Conservation (phyloP, 139 green algal genomes). For the Closterium sp. region DNA sequence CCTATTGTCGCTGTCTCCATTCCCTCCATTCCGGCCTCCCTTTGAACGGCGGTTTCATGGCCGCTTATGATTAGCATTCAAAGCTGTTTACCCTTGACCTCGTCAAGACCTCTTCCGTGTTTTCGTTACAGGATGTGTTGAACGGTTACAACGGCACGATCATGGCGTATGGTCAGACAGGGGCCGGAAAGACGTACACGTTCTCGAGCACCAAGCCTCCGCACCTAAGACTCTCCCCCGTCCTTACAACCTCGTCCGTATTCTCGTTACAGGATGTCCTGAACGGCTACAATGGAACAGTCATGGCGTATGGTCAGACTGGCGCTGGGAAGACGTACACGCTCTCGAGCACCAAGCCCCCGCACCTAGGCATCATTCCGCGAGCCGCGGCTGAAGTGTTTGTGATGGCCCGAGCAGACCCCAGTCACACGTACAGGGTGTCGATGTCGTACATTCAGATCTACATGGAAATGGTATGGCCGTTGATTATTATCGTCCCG, state of each 20-base stretch:
- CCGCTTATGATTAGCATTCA: no score
- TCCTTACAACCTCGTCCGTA: no score
- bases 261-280: no score
- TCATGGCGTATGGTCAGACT: constrained; percentile 81
- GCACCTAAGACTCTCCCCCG: no score
- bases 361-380: constrained; percentile 74
- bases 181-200: constrained; percentile 80
- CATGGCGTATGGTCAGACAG: constrained; percentile 79
- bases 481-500: no score
- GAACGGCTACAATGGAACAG: constrained; percentile 71
- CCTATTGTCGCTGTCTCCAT: background rate
- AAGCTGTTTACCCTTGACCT: no score
- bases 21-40: no score
- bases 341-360: constrained; percentile 59
- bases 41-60: no score
- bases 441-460: constrained; percentile 84
- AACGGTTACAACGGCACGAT: constrained; percentile 75
- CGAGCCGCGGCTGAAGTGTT: constrained; percentile 73
- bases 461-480: constrained; percentile 71
- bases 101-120: no score
- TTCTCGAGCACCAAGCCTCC: constrained; percentile 61
- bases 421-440: constrained; percentile 63
- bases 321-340: constrained; percentile 82
- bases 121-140: no score
- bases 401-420: constrained; percentile 58